Conservation (phyloP, 192 early-diverging fungal genomes). For the Linnemannia schmuckeri region DNA sequence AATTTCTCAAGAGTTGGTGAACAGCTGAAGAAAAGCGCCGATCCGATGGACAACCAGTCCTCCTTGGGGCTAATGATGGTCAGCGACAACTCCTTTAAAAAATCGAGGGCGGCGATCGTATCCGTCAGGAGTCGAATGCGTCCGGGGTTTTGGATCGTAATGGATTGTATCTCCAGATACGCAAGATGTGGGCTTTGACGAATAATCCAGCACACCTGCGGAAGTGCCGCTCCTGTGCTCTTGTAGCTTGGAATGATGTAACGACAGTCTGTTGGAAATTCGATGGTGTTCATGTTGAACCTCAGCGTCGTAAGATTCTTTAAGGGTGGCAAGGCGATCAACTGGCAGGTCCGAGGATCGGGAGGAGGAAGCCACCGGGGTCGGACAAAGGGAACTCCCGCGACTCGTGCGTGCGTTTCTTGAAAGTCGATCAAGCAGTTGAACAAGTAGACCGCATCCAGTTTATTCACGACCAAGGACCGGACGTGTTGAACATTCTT, state of each 20-base stretch:
- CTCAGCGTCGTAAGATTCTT: neutral
- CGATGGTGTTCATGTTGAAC: neutral
- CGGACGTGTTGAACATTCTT: neutral
- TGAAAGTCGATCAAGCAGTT: neutral
- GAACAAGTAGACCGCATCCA: neutral
- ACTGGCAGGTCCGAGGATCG: neutral
- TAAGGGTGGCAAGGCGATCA: neutral
- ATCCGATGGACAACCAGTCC: too few species aligned
- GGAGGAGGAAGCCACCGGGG: neutral
- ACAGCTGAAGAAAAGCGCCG: too few species aligned
- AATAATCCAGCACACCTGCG: neutral
- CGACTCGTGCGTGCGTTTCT: neutral
- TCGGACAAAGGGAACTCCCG: neutral
- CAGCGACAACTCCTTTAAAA: neutral
- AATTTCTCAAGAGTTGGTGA: too few species aligned
- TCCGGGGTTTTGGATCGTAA: neutral
- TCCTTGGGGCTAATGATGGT: too few species aligned
- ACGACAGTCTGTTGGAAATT: neutral
- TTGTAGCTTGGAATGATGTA: neutral
- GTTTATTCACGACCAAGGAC: neutral
- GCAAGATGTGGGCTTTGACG: neutral
- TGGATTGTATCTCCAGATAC: neutral
- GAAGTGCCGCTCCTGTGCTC: neutral
- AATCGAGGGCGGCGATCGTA: neutral
- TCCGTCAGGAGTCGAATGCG: neutral